A percentile compares a stretch with the other conserved stretches of the same genome.
Conservation (phyloP, 164 flowering plant genomes). For the Annona cherimola region DNA sequence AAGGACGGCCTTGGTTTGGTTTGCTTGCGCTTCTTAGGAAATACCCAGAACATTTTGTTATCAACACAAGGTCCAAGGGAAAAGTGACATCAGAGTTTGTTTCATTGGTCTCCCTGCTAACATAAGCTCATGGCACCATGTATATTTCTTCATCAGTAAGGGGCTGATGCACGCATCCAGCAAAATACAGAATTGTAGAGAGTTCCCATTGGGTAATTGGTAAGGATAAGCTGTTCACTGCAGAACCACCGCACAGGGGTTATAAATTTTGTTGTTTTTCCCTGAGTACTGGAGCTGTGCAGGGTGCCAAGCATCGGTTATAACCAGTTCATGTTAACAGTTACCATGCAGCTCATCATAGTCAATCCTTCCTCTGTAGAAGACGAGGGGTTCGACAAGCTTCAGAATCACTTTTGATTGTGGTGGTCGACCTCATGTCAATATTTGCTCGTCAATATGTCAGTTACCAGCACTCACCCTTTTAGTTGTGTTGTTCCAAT, state of each 20-base stretch:
- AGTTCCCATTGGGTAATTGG: background rate
- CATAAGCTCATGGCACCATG: slow-evolving; percentile 24
- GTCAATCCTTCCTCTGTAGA: too few species aligned
- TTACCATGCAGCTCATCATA: too few species aligned
- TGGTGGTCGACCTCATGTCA: too few species aligned
- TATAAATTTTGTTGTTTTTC: too few species aligned
- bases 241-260: background rate
- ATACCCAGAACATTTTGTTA: slow-evolving; percentile 96
- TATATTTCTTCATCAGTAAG: background rate
- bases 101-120: slow-evolving; percentile 79
- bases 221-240: background rate
- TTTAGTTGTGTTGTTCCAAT: too few species aligned
- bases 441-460: too few species aligned
- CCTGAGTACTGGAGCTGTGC: too few species aligned
- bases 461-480: too few species aligned
- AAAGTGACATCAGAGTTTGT: slow-evolving; percentile 82
- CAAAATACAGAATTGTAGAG: background rate
- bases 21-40: slow-evolving; percentile 84
- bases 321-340: too few species aligned
- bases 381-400: too few species aligned
- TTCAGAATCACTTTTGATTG: too few species aligned
- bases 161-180: background rate
- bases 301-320: too few species aligned
- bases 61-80: slow-evolving; percentile 93
- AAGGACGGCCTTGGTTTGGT: slow-evolving; percentile 91